Conservation (phyloP, 805 yeast genomes). For the Sugiyamaella smithiae region DNA sequence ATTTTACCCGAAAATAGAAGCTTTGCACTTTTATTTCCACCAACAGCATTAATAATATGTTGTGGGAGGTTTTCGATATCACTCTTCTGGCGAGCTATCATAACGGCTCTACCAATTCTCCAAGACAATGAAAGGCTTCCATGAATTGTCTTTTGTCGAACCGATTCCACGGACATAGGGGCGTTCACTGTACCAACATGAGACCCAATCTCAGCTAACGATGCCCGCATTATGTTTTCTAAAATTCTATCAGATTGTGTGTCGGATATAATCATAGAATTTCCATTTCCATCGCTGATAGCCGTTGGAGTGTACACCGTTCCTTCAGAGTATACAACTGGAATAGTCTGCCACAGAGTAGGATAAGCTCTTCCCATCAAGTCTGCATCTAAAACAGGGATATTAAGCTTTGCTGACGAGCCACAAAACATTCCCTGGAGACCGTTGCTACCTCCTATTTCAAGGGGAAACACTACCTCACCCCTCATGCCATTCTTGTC, state of each 20-base stretch:
- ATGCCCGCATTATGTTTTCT: slow-evolving; percentile 42
- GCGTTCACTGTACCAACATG: slow-evolving; percentile 39
- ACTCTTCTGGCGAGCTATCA: slow-evolving; percentile 37
- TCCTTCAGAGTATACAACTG: slow-evolving; percentile 21
- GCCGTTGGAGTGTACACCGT: slow-evolving; percentile 13
- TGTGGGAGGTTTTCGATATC: slow-evolving; percentile 38
- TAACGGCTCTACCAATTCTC: slow-evolving; percentile 47
- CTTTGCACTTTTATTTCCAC: slow-evolving; percentile 34
- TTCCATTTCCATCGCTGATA: slow-evolving; percentile 42
- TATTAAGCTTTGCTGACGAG: slow-evolving; percentile 11
- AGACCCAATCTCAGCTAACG: slow-evolving; percentile 43
- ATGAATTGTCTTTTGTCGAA: slow-evolving; percentile 32
- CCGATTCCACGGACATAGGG: slow-evolving; percentile 34
- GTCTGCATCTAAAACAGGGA: slow-evolving; percentile 36
- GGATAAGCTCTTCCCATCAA: slow-evolving; percentile 52
- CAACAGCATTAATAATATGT: slow-evolving; percentile 38
- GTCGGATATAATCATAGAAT: slow-evolving; percentile 40
- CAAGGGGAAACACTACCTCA: slow-evolving; percentile 17
- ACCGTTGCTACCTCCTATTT: slow-evolving; percentile 33
- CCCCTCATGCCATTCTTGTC: slow-evolving; percentile 1
- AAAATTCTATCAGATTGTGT: slow-evolving; percentile 36
- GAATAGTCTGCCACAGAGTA: slow-evolving; percentile 41
- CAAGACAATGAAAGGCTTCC: slow-evolving; percentile 44
- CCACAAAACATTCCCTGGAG: slow-evolving; percentile 22
- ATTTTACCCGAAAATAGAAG: slow-evolving; percentile 43